Base-by-base conservation (phyloP, 208 protist species). In the Acanthamoeba castellanii region DNA sequence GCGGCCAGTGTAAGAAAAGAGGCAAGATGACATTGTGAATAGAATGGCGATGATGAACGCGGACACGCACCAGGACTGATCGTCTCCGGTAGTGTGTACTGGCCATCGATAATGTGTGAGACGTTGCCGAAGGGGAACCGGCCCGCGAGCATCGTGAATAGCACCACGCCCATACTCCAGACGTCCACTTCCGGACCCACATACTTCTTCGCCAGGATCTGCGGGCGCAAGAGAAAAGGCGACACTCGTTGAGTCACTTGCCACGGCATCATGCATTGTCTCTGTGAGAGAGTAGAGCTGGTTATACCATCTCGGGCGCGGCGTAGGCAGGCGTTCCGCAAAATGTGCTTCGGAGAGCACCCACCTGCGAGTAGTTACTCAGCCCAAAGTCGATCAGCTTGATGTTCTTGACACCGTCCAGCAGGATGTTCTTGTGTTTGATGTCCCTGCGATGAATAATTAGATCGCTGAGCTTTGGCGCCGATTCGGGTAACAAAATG, bases 61-160 rank as follows among this genome's bases (percentile, higher is more conserved):
- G 50, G 50, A 13, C 50, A 13, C 50, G 74, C 55, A 93, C 88
- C 88, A 34, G 88, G 64, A 34, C 66, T 78, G 66, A 93, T 52
- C 27, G 42, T 72, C 32, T 93, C 88, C 20, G 88, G 88, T 18
- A 93, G 55, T 7, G 55, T 70, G 50, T 93, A 93, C 42, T 93
- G 88, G 14, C 88, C 88, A 20, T 70, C 55, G 30, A 93, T 93
- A 22, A 94, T 94, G 74, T 94, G n/a, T 9, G 91, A 93, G 20
- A 93, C 91, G 42, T 94, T 78, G 88, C 99, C 98, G 94, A 99
- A 99, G 25, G 99, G 99, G 14, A 99, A 97, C 88, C 97, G 98
- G 76, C 99, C 99, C 9, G 98, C 98, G 8, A 99, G 96, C 97
- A 99, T 98, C 64, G 99, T 99, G 96, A 99, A 99, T 3, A 99